These are phyloP conservation scores for Tanacetum coccineum DNA, from an alignment of 129 eudicot species.

Conservation along the genomic window DNA sequence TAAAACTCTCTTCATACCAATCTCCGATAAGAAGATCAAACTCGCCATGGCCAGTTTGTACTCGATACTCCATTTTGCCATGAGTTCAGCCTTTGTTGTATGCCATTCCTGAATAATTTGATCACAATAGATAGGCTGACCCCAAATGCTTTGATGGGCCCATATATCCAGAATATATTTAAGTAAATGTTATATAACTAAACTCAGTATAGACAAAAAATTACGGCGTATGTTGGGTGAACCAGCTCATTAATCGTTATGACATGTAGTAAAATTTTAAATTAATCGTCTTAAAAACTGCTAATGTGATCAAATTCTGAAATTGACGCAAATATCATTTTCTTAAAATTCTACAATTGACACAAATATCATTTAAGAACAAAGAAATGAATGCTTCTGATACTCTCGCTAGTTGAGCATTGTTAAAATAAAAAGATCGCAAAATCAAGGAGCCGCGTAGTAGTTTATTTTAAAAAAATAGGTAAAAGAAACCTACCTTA, in stretches of 20 bases:
- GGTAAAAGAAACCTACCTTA: too few species aligned
- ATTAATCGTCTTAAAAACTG: not conserved
- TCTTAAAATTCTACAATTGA: too few species aligned
- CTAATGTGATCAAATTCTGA: too few species aligned
- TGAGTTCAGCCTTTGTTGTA: constrained; percentile 44
- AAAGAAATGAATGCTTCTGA: too few species aligned
- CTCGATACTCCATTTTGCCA: constrained; percentile 76
- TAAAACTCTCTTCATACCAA: constrained; percentile 46
- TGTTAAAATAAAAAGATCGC: too few species aligned
- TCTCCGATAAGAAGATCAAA: constrained; percentile 59
- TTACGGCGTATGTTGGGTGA: constrained; percentile 7
- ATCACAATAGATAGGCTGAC: not conserved
- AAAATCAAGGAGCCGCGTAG: too few species aligned
- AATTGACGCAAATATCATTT: too few species aligned
- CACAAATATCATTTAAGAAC: too few species aligned
- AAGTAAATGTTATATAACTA: too few species aligned
- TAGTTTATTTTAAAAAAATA: too few species aligned
- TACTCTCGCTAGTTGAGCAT: too few species aligned
- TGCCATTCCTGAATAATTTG: constrained; percentile 42
- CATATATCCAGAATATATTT: not conserved
- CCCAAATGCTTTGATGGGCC: not conserved
- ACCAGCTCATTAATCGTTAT: constrained; percentile 52
- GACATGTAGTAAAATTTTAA: constrained; percentile 29
- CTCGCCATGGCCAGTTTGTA: constrained; percentile 56
- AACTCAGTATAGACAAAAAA: not conserved